Conservation (phyloP, 768 basidiomycete species). For the Ramaria sp. region DNA sequence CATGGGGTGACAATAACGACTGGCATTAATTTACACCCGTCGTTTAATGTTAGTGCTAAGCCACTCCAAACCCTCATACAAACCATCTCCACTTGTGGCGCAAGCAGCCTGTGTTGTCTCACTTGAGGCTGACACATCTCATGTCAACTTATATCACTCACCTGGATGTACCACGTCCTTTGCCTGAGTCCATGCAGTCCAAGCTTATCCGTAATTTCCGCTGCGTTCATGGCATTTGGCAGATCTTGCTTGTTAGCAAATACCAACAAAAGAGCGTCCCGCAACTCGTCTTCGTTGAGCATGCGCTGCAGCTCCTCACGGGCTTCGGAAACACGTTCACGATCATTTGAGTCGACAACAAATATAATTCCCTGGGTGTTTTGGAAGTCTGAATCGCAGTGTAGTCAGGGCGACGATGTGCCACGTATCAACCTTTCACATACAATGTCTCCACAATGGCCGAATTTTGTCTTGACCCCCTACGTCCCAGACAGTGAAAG, state of each 20-base stretch:
- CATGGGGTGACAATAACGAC: conserved; percentile 25
- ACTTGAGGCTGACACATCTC: background rate
- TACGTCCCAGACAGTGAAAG: conserved; percentile 99
- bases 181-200: conserved; percentile 95
- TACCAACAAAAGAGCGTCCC: conserved; percentile 90
- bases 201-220: conserved; percentile 86
- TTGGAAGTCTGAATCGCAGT: conserved; percentile 79
- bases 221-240: conserved; percentile 37
- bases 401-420: background rate
- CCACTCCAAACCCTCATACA: conserved; percentile 99
- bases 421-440: conserved; percentile 30
- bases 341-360: conserved; percentile 98
- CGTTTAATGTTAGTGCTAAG: conserved; percentile 83
- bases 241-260: conserved; percentile 58
- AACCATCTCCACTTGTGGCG: conserved; percentile 95
- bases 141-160: conserved; percentile 18
- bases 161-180: conserved; percentile 97
- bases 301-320: conserved; percentile 99
- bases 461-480: conserved; percentile 99
- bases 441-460: conserved; percentile 99
- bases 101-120: conserved; percentile 68
- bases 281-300: conserved; percentile 99
- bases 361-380: conserved; percentile 99
- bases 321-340: conserved; percentile 98
- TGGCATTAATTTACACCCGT: conserved; percentile 42